Conservation (phyloP, 495 filamentous ascomycete species). For the Aspergillus ellipticus region DNA sequence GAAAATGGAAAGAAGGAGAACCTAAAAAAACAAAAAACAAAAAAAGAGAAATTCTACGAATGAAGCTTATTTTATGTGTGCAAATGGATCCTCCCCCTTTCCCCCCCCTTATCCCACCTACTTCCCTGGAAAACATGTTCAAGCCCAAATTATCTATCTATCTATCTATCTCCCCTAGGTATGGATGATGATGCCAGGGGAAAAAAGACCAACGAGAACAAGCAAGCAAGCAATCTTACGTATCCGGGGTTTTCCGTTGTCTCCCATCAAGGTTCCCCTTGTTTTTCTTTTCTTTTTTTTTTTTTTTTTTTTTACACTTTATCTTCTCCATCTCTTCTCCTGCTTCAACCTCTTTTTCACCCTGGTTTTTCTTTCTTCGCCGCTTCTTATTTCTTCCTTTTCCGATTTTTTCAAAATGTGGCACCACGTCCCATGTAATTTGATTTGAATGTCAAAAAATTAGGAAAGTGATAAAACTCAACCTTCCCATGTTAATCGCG, state of each 20-base stretch:
- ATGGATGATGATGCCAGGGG: background rate
- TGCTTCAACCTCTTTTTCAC: background rate
- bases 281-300: background rate
- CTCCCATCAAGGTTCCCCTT: no score
- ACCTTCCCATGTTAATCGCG: no score
- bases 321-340: conserved; percentile 1
- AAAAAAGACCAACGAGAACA: no score
- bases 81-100: background rate
- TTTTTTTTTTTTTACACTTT: background rate
- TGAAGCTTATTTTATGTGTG: background rate
- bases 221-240: no score
- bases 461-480: conserved; percentile 25
- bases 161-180: background rate
- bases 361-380: conserved; percentile 13
- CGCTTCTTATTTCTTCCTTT: conserved; percentile 9
- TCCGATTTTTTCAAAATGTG: conserved; percentile 18
- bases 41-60: background rate
- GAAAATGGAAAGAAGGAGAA: background rate
- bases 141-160: no score
- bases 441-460: conserved; percentile 36
- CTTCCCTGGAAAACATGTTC: no score
- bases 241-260: no score
- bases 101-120: no score
- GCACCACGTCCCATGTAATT: conserved; percentile 33
- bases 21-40: background rate